Percentiles rank a stretch among this genome's conserved stretches.
Evolutionary conservation across 352 stramenopile genomes (phyloP).

Genomic region (Phytophthora europaea): DNA sequence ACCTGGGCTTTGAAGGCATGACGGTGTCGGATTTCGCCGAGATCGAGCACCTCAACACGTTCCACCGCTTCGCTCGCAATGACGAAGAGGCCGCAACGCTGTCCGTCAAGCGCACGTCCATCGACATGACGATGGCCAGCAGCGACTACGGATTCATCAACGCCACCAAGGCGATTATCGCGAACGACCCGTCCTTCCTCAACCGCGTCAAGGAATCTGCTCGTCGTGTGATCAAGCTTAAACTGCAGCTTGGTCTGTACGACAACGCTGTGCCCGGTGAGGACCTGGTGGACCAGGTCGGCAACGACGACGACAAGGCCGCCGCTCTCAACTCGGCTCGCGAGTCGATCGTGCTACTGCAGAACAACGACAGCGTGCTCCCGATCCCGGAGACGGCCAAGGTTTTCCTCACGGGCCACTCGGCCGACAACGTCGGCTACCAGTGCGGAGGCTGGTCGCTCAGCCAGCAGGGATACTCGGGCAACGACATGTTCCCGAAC

Average conservation of each 20-base stretch:
- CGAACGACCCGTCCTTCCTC: conserved; percentile 41
- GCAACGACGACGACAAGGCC: conserved; percentile 53
- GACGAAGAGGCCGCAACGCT: conserved; percentile 63
- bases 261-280: conserved; percentile 66
- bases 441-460: conserved; percentile 84
- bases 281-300: conserved; percentile 54
- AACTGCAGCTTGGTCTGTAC: conserved; percentile 74
- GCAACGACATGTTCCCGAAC: conserved; percentile 70
- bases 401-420: conserved; percentile 74
- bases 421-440: conserved; percentile 67
- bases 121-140: conserved; percentile 94
- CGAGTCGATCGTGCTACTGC: conserved; percentile 84
- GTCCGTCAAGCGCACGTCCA: conserved; percentile 74
- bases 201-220: conserved; percentile 69
- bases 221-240: conserved; percentile 74
- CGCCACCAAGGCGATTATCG: conserved; percentile 54
- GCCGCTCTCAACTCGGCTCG: conserved; percentile 63
- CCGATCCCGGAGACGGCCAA: conserved; percentile 45
- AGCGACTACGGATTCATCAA: conserved; percentile 64
- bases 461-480: conserved; percentile 84
- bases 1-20: conserved; percentile 86
- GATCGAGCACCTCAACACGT: conserved; percentile 86
- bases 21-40: conserved; percentile 93
- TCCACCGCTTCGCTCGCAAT: conserved; percentile 58
- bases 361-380: conserved; percentile 74